A percentile compares a stretch with the other conserved stretches of the same genome.
These are phyloP conservation scores for Schizophyllum amplum DNA, from an alignment of 1,284 basidiomycete species.

Conservation along the genomic window DNA sequence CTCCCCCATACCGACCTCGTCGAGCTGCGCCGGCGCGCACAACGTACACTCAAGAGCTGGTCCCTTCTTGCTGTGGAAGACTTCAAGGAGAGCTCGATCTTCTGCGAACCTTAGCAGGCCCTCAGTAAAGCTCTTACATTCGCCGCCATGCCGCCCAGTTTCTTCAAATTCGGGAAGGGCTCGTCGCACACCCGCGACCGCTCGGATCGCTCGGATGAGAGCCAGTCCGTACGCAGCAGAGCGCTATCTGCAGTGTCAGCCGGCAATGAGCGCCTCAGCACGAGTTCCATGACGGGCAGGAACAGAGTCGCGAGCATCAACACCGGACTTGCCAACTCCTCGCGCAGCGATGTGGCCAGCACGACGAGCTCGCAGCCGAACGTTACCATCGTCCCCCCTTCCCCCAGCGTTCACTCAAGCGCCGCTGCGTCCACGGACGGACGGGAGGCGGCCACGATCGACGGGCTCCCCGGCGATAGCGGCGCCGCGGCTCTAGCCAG, in stretches of 20 bases:
- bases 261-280: constrained; percentile 1
- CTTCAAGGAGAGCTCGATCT: too few relatives aligned
- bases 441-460: not conserved
- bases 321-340: constrained; percentile 14
- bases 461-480: too few relatives aligned
- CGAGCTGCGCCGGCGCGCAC: too few relatives aligned
- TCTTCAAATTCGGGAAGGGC: constrained; percentile 41
- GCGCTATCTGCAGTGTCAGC: constrained; percentile 15
- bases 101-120: too few relatives aligned
- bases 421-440: not conserved
- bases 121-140: not conserved
- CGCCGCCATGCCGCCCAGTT: constrained; percentile 36
- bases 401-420: constrained; percentile 29
- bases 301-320: constrained; percentile 14
- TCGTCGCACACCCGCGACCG: constrained; percentile 14
- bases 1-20: too few relatives aligned
- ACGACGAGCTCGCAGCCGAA: constrained; percentile 33
- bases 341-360: constrained; percentile 15
- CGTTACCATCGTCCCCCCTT: constrained; percentile 51
- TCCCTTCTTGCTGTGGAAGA: too few relatives aligned
- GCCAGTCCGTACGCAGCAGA: constrained; percentile 19
- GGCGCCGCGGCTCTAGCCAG: too few relatives aligned
- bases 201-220: constrained; percentile 17
- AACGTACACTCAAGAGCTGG: too few relatives aligned
- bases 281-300: constrained; percentile 16